Base-by-base conservation (phyloP, 225 moss, liverwort and hornwort genomes). In the Polytrichum formosum region DNA sequence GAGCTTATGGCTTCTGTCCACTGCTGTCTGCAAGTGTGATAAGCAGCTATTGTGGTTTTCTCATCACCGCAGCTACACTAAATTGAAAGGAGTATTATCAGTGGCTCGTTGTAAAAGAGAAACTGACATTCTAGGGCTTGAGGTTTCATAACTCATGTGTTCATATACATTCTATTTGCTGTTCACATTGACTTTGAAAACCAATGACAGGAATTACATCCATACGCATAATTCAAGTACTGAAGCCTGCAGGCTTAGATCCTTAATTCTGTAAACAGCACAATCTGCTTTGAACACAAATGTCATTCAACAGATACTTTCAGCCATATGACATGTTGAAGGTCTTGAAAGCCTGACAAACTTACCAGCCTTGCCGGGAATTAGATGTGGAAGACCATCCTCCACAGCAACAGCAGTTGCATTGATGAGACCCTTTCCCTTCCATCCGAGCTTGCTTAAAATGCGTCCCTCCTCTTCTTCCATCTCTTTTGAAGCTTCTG, bases 371-470 rank as follows among this genome's bases (percentile, higher is more conserved):
- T 81, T 78, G 5, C 65, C 53, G 6, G 72, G 35, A 66, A 35
- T 58, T 61, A 64, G 60, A 69, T 27, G 13, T n/a, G 23, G 54
- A 58, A 56, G 13, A 20, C 46, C 71, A 63, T 33, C 0, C 35
- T 69, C 75, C 70, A 72, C 16, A 29, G 82, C 62, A 53, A 72
- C 16, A 29, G 82, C 64, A 55, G 67, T 68, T 6, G 80, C 80
- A 66, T 76, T 77, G 72, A 98, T 98, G 1, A 98, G 94, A 23
- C 97, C 92, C 69, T 90, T 85, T 67, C 83, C 77, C 72, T 82
- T 79, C 94, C 94, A 98, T 56, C 94, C 91, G 68, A 98, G 92
- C 66, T 78, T 75, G 17, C 54, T 78, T 70, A 98, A n/a, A 76
- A 98, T 87, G 31, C 88, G 79, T 67, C 79, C 80, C 77, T 94